These are phyloP conservation scores for Aspergillus japonicus DNA, from an alignment of 2,329 filamentous ascomycete genomes.

Conservation along the genomic window DNA sequence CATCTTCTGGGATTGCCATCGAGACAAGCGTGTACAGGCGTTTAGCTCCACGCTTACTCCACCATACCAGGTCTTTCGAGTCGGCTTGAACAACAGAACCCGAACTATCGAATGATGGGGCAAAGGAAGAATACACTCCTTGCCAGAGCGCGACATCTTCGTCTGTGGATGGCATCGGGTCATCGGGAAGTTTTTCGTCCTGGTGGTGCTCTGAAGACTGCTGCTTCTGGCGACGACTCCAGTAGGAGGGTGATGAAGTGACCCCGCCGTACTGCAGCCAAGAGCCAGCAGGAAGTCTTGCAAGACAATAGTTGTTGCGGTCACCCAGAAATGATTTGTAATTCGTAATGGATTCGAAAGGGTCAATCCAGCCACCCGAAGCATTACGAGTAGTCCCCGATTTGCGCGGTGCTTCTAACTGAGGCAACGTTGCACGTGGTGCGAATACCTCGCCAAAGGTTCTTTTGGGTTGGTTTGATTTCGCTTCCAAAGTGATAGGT, in stretches of 20 bases:
- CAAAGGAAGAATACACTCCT: constrained; percentile 51
- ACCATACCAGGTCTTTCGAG: constrained; percentile 47
- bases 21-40: constrained; percentile 40
- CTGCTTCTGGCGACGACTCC: constrained; percentile 38
- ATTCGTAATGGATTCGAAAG: constrained; percentile 40
- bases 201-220: constrained; percentile 21
- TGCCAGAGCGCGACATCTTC: constrained; percentile 40
- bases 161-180: constrained; percentile 30
- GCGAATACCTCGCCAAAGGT: constrained; percentile 49
- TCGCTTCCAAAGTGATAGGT: constrained; percentile 46
- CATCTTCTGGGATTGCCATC: constrained; percentile 22
- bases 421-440: constrained; percentile 38
- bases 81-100: constrained; percentile 43
- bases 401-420: constrained; percentile 43
- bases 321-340: constrained; percentile 35
- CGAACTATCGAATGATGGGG: constrained; percentile 48
- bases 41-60: constrained; percentile 42
- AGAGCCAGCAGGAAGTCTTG: constrained; percentile 39
- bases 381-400: constrained; percentile 32
- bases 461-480: constrained; percentile 31
- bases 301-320: constrained; percentile 42
- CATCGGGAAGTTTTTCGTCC: constrained; percentile 27
- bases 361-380: constrained; percentile 41
- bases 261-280: constrained; percentile 47
- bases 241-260: constrained; percentile 39